Evolutionary conservation across 2,329 filamentous ascomycete genomes (phyloP), one percentile per base, ranked within the genome.

Genomic region (Colletotrichum liriopes): DNA sequence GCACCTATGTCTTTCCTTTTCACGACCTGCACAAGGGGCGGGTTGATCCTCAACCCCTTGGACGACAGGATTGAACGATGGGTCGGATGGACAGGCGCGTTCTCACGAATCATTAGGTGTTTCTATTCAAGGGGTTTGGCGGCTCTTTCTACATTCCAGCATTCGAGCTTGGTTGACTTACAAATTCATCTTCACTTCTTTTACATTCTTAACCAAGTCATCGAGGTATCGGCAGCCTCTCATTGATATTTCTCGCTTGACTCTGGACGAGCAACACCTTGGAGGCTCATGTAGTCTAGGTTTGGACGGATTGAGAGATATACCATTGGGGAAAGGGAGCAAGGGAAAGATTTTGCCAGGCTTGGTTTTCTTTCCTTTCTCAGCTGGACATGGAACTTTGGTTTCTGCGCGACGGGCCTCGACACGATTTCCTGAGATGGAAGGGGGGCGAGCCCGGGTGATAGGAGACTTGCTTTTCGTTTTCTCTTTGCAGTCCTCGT

Each of bases 1-100:
- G 68, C 73, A 55, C 52, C 66, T 32, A 70, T 67, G 68, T 74
- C 73, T 75, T 71, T 71, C 61, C 60, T 75, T 74, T 74, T 65
- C 64, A 74, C 58, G 73, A 74, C 68, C 68, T 72, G 67, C 62
- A 49, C 51, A 55, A 65, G 63, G 67, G 65, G 35, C 26, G 65
- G 72, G 73, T 74, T 74, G 73, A 75, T 64, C 73, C 73, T 54
- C 12, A 62, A 29, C 56, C 65, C 61, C 56, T 68, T 54, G 47
- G 14, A 26, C 41, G 20, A 54, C 73, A 67, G 72, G 62, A 70
- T 66, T 75, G 55, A 64, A 75, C 69, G 73, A 75, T 67, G 64
- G 68, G 65, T 67, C 47, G 72, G 73, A 60, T 20, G 49, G 60
- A 37, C 54, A 45, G 72, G 71, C 56, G 62, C 61, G 62, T 45